These are phyloP conservation scores for Aspergillus coremiiformis DNA, from an alignment of 495 filamentous ascomycete species.

Conservation along the genomic window DNA sequence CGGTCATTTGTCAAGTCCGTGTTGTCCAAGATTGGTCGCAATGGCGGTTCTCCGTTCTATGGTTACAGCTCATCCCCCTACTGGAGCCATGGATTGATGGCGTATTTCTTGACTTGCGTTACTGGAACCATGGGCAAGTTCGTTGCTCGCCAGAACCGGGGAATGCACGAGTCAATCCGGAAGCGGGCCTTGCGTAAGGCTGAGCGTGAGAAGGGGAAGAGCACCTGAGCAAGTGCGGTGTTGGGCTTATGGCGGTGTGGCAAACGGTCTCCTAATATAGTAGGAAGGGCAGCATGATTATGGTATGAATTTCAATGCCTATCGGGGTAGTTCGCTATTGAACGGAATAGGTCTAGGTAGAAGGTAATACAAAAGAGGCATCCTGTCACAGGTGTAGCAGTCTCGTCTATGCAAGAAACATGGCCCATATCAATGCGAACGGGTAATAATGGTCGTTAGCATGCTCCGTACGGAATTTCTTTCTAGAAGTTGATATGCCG, in stretches of 20 bases:
- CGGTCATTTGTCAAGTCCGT: slow-evolving; percentile 72
- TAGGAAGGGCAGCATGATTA: background rate
- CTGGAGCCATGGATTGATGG: slow-evolving; percentile 85
- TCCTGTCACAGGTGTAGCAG: no score
- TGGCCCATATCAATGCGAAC: no score
- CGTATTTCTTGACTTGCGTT: slow-evolving; percentile 71
- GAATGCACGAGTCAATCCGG: slow-evolving; percentile 81
- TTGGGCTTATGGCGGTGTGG: background rate
- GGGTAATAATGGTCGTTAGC: no score
- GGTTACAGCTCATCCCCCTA: slow-evolving; percentile 82
- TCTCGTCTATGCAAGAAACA: no score
- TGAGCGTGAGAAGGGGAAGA: slow-evolving; percentile 60
- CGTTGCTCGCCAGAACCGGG: slow-evolving; percentile 59
- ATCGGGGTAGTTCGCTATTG: background rate
- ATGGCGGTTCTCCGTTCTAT: slow-evolving; percentile 64
- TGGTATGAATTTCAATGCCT: background rate
- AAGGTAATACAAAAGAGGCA: no score
- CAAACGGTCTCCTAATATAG: background rate
- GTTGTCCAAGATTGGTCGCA: slow-evolving; percentile 73
- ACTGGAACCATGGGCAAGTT: slow-evolving; percentile 57
- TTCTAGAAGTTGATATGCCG: no score
- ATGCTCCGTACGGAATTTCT: no score
- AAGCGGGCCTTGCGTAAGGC: slow-evolving; percentile 83
- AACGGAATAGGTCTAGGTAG: no score
- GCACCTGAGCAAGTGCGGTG: slow-evolving; percentile 20